Conservation (phyloP, 2,329 filamentous ascomycete species). For the Pestalotiopsis sp. region DNA sequence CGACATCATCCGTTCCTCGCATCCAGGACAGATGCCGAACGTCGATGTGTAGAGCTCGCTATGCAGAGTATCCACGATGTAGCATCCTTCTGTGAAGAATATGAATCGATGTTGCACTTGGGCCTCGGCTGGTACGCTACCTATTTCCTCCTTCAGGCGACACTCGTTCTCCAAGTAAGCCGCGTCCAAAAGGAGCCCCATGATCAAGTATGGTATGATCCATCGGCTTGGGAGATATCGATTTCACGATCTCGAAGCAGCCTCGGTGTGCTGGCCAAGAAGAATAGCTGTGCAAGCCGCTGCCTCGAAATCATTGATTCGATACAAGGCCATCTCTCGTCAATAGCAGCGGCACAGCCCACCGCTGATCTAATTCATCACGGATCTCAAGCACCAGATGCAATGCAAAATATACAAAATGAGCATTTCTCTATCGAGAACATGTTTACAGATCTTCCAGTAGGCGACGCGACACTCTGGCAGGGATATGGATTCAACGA, state of each 20-base stretch:
- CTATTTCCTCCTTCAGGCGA: conserved; percentile 48
- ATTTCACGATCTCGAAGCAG: conserved; percentile 1
- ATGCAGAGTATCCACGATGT: conserved; percentile 40
- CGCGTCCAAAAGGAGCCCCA: not conserved
- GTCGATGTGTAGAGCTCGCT: conserved; percentile 40
- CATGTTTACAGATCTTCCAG: not conserved
- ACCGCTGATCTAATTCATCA: not conserved
- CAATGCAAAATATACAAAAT: not conserved
- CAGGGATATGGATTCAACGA: conserved; percentile 7
- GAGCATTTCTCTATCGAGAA: not conserved
- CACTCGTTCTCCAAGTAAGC: conserved; percentile 37
- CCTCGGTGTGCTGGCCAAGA: conserved; percentile 5
- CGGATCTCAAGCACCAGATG: not conserved
- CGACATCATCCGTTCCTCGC: conserved; percentile 36
- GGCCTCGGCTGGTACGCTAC: conserved; percentile 45
- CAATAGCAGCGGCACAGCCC: not conserved
- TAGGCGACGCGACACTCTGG: not conserved
- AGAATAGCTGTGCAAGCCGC: conserved; percentile 8
- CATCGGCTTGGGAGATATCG: not conserved
- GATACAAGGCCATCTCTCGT: not conserved
- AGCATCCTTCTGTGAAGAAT: conserved; percentile 35
- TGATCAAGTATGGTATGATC: not conserved
- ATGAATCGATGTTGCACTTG: conserved; percentile 30
- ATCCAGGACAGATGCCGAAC: conserved; percentile 27
- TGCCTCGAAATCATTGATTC: conserved; percentile 11